phyloP scores from a whole-genome alignment of 1,139 yeast genomes.

The Pichia sp. region DNA sequence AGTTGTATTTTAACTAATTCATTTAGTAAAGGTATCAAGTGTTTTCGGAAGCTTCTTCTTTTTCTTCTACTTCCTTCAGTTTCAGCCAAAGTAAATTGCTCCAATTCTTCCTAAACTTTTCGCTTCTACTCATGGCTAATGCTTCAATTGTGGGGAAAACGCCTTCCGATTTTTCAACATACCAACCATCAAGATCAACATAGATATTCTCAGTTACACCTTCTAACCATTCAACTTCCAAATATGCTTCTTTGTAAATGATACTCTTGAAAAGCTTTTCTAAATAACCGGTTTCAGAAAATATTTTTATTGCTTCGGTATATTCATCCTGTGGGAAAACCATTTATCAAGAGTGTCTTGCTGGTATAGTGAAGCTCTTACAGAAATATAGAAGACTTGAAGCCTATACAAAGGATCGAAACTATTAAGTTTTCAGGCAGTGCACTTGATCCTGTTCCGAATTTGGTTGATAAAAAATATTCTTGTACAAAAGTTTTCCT shows the following conservation, averaged over 20 bases:
- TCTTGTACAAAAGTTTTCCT: neutral
- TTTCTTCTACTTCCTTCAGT: constrained; percentile 9
- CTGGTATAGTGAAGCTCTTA: too few relatives aligned
- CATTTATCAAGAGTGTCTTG: too few relatives aligned
- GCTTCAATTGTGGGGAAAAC: constrained; percentile 26
- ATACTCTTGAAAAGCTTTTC: constrained; percentile 6
- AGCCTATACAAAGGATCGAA: too few relatives aligned
- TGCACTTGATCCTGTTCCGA: neutral
- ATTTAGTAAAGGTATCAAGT: too few relatives aligned
- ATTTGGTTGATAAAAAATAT: too few relatives aligned
- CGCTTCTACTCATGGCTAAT: constrained; percentile 18
- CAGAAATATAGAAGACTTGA: too few relatives aligned
- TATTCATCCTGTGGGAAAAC: constrained; percentile 3
- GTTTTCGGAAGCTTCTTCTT: constrained; percentile 1
- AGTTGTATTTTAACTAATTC: neutral
- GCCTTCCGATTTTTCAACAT: neutral
- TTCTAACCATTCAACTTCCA: constrained; percentile 10
- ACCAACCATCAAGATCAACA: constrained; percentile 25
- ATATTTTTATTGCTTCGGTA: constrained; percentile 2
- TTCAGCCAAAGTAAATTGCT: constrained; percentile 10
- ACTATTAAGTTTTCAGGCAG: neutral
- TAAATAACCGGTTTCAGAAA: constrained; percentile 6
- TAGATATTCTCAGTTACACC: neutral
- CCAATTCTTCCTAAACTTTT: constrained; percentile 18
- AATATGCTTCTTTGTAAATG: neutral